These are phyloP conservation scores for Fusarium burgessii DNA, from an alignment of 2,329 filamentous ascomycete species.

Conservation along the genomic window DNA sequence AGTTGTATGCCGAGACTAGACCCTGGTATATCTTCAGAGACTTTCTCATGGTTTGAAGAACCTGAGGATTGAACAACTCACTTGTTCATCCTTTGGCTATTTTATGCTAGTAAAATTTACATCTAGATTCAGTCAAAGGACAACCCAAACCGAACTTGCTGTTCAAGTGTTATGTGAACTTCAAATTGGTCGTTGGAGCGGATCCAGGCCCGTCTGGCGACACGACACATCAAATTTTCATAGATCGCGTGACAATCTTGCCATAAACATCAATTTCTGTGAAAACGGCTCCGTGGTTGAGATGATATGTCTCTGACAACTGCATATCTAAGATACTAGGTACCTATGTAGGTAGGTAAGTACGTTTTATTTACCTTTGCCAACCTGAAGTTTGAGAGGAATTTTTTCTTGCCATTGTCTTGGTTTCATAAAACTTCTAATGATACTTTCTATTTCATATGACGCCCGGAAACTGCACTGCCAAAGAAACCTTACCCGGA, in stretches of 20 bases:
- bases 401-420: neutral
- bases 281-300: neutral
- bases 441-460: neutral
- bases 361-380: neutral
- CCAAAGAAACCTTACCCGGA: constrained; percentile 3
- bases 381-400: neutral
- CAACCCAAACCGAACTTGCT: neutral
- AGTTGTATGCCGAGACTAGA: neutral
- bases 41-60: neutral
- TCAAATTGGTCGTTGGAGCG: neutral
- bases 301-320: neutral
- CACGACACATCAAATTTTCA: neutral
- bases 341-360: neutral
- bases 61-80: neutral
- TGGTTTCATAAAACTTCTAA: neutral
- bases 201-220: neutral
- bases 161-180: neutral
- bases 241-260: neutral
- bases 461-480: constrained; percentile 1
- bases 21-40: no score
- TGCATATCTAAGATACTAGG: neutral
- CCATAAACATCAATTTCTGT: neutral
- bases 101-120: neutral
- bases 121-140: neutral
- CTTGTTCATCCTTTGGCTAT: neutral